Percentiles rank a stretch among this genome's conserved stretches.
Evolutionary conservation across 306 rosid genomes (phyloP).

Genomic region (Quercus wislizeni): DNA sequence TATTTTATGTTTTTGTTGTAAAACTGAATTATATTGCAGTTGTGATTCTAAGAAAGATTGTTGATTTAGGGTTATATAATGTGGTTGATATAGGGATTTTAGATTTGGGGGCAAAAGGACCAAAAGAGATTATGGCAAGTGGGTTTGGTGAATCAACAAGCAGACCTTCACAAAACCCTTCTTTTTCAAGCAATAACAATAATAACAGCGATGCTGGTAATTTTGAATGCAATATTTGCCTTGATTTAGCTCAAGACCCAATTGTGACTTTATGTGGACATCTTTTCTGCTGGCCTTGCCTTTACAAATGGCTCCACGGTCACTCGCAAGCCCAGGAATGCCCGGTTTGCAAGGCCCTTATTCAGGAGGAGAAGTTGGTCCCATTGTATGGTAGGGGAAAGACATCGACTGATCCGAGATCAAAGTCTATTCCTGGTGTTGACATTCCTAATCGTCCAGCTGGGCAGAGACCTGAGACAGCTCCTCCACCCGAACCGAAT

Average conservation of each 20-base stretch:
- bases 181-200: constrained; percentile 39
- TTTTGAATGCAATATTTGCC: constrained; percentile 90
- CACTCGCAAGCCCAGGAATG: constrained; percentile 77
- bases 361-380: constrained; percentile 79
- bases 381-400: constrained; percentile 88
- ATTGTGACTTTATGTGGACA: constrained; percentile 87
- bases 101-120: constrained; percentile 31
- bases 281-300: constrained; percentile 94
- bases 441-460: constrained; percentile 72
- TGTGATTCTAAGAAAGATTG: not conserved
- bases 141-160: constrained; percentile 73
- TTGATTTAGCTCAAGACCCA: constrained; percentile 88
- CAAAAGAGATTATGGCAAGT: constrained; percentile 36
- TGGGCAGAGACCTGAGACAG: constrained; percentile 85
- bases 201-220: constrained; percentile 56
- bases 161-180: constrained; percentile 61
- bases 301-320: constrained; percentile 80
- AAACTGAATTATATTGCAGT: not conserved
- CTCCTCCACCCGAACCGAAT: constrained; percentile 66
- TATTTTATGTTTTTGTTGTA: not conserved
- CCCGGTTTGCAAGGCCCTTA: constrained; percentile 82
- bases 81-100: constrained; percentile 21
- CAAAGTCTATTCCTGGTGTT: constrained; percentile 62
- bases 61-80: constrained; percentile 4
- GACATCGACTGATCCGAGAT: constrained; percentile 80